Base-by-base conservation (phyloP, 73 alveolate species). In the Uronychia setigera region DNA sequence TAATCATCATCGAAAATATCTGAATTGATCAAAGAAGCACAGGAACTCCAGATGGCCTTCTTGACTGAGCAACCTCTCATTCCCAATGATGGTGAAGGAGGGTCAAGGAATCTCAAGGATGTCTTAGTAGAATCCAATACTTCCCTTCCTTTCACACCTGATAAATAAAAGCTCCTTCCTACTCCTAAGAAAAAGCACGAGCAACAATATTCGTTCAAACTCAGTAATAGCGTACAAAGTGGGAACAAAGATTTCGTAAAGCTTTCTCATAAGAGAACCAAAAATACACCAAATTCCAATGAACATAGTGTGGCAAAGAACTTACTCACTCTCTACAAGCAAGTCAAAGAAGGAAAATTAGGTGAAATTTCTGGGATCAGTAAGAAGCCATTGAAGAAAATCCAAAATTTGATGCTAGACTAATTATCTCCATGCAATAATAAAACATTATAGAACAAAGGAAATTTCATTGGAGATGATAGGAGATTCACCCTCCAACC, bases 241-340 rank as follows among this genome's bases (percentile, higher is more conserved):
- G n/a, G n/a, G n/a, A n/a, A n/a, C n/a, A n/a, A n/a, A n/a, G n/a
- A n/a, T n/a, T n/a, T n/a, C n/a, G n/a, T n/a, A n/a, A n/a, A n/a
- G 67, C 67, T 11, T 46, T 46, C 67, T 19, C 19, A 46, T 11
- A 46, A 46, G n/a, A 46, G 19, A 46, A 46, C 19, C 67, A 46
- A 19, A 5, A 46, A 46, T 46, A 46, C 19, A 46, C 67, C 67
- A 19, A 11, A 11, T 46, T 46, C 67, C 5, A 19, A 5, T 46
- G 67, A 46, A 5, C 5, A 5, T 5, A 5, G 19, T 11, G 19
- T 46, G n/a, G 67, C 67, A 5, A 46, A 46, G 19, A 46, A 46
- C 67, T 46, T 46, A 46, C 67, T 46, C n/a, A 11, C 67, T 46
- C 67, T 46, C 67, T 46, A 46, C 67, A 46, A 46, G 67, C 67